Evolutionary conservation across 1,139 yeast species (phyloP).

Genomic region (Nakaseomyces nivariensis): DNA sequence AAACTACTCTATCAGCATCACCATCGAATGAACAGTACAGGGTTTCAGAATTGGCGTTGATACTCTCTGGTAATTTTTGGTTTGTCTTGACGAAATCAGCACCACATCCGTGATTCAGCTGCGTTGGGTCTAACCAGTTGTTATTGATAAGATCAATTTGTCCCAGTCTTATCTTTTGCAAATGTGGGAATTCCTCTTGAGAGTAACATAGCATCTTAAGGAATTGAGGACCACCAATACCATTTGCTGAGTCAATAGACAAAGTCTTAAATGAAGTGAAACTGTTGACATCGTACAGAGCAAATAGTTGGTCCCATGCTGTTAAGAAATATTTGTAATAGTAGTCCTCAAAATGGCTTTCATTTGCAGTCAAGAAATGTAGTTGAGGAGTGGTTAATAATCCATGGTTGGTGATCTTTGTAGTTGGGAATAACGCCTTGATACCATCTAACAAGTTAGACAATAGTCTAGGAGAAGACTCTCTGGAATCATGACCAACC

Average conservation of each 20-base stretch:
- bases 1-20: constrained; percentile 91
- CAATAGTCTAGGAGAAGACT: constrained; percentile 61
- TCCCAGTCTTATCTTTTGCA: background rate
- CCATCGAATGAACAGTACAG: constrained; percentile 89
- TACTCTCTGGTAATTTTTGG: constrained; percentile 64
- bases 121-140: constrained; percentile 42
- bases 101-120: constrained; percentile 75
- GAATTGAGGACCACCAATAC: constrained; percentile 84
- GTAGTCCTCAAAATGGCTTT: constrained; percentile 44
- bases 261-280: constrained; percentile 35
- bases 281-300: constrained; percentile 32
- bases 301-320: constrained; percentile 35
- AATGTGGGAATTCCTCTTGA: background rate
- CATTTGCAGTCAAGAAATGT: constrained; percentile 72
- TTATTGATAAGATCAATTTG: constrained; percentile 52
- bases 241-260: constrained; percentile 84
- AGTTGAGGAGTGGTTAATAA: constrained; percentile 87
- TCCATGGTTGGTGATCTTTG: constrained; percentile 44
- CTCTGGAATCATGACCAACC: constrained; percentile 67
- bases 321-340: constrained; percentile 57
- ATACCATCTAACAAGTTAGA: constrained; percentile 62
- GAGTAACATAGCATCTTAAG: constrained; percentile 32
- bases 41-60: constrained; percentile 30
- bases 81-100: constrained; percentile 92
- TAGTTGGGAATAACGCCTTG: constrained; percentile 35